Percentiles rank a stretch among this genome's conserved stretches.
Conservation (phyloP, 192 early-diverging fungal species). For the Thamnidium elegans region DNA sequence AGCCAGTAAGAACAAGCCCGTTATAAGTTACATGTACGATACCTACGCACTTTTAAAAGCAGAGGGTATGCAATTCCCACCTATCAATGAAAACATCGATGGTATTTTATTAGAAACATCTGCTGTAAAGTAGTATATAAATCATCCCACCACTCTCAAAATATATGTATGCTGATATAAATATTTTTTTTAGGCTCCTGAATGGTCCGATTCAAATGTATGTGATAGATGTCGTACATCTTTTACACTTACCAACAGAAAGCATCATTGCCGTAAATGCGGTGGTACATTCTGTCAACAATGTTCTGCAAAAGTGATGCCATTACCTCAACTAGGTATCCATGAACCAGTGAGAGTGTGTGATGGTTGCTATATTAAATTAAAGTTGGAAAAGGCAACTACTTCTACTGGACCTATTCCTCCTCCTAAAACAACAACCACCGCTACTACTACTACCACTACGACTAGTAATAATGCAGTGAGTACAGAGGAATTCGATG, state of each 20-base stretch:
- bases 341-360: slow-evolving; percentile 93
- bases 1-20: slow-evolving; percentile 74
- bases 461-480: slow-evolving; percentile 12
- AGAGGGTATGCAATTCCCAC: slow-evolving; percentile 76
- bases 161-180: not conserved
- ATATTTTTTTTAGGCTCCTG: slow-evolving; percentile 67
- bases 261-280: slow-evolving; percentile 98
- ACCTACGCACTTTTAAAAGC: slow-evolving; percentile 80
- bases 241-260: slow-evolving; percentile 94
- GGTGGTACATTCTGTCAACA: slow-evolving; percentile 90
- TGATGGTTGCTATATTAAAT: slow-evolving; percentile 84
- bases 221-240: slow-evolving; percentile 91
- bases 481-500: slow-evolving; percentile 68
- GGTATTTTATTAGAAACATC: slow-evolving; percentile 79
- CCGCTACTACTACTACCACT: slow-evolving; percentile 9
- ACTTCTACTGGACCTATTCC: not conserved
- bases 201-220: slow-evolving; percentile 92
- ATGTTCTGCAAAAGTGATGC: slow-evolving; percentile 85
- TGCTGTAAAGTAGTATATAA: slow-evolving; percentile 55
- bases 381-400: slow-evolving; percentile 30
- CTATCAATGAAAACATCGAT: slow-evolving; percentile 56
- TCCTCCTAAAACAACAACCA: slow-evolving; percentile 15
- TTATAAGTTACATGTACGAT: slow-evolving; percentile 75
- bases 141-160: not conserved
- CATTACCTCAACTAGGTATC: slow-evolving; percentile 85